A percentile compares a stretch with the other conserved stretches of the same genome.
Conservation (phyloP, 202 grass and related monocot genomes). For the Brachypodium distachyon region DNA sequence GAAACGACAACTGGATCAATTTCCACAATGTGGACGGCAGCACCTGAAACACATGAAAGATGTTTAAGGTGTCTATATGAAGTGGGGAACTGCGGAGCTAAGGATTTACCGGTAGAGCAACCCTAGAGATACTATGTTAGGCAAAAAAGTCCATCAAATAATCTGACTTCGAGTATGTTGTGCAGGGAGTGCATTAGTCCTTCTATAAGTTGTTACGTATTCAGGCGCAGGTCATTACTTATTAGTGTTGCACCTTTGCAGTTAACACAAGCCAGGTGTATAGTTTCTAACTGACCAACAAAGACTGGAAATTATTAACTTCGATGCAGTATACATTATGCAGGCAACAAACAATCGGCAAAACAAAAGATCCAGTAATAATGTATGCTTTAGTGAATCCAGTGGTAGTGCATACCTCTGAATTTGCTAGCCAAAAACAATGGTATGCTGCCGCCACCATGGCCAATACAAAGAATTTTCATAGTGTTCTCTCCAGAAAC, state of each 20-base stretch:
- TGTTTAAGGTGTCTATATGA: not conserved
- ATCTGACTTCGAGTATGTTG: not conserved
- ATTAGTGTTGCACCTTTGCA: not conserved
- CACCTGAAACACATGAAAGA: constrained; percentile 39
- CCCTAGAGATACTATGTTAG: not conserved
- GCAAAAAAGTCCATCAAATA: not conserved
- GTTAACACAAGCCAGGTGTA: not conserved
- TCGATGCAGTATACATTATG: not conserved
- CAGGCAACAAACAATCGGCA: not conserved
- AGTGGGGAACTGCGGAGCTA: not conserved
- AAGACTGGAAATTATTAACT: not conserved
- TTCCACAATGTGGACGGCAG: constrained; percentile 68
- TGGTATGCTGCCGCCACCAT: constrained; percentile 81
- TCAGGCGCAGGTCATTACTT: not conserved
- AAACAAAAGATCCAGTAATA: not conserved
- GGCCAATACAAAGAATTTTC: constrained; percentile 79
- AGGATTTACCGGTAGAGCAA: not conserved
- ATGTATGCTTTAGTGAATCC: not conserved
- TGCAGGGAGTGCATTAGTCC: not conserved
- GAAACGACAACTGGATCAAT: constrained; percentile 78
- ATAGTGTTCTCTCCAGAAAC: constrained; percentile 45
- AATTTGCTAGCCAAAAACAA: constrained; percentile 86
- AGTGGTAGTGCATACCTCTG: constrained; percentile 38
- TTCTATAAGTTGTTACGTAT: not conserved
- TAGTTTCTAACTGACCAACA: not conserved